phyloP scores from a whole-genome alignment of 208 protist genomes.

The Trypanosoma avium region DNA sequence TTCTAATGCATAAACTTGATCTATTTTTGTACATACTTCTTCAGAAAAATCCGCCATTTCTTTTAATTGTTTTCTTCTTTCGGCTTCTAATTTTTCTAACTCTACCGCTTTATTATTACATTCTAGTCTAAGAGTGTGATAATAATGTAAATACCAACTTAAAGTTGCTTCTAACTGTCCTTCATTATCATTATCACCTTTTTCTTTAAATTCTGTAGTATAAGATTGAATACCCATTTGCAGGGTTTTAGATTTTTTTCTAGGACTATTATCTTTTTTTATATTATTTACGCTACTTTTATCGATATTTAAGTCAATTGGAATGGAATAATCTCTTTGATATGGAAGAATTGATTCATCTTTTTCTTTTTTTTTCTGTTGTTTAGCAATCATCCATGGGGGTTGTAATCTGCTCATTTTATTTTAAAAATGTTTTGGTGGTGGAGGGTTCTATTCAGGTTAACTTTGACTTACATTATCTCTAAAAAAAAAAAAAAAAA shows the following conservation, averaged over 20 bases:
- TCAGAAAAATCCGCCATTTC: slow-evolving; percentile 13
- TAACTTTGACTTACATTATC: background rate
- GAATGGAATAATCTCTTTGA: background rate
- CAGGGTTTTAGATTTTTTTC: background rate
- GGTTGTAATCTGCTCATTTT: slow-evolving; percentile 3
- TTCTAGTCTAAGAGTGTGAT: background rate
- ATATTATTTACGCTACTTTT: background rate
- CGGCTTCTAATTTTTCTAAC: slow-evolving; percentile 8
- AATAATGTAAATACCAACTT: background rate
- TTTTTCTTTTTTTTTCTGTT: background rate
- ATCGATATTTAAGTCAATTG: background rate
- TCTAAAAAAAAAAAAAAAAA: background rate
- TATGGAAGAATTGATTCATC: too few species aligned
- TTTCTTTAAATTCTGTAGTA: background rate
- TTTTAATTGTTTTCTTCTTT: slow-evolving; percentile 1
- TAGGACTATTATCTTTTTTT: background rate
- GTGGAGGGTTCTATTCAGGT: too few species aligned
- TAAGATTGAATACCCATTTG: background rate
- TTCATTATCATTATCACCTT: background rate
- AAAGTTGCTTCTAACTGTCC: background rate
- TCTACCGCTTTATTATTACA: background rate
- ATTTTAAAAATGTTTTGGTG: background rate
- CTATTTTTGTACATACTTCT: slow-evolving; percentile 6
- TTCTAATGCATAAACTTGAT: slow-evolving; percentile 5
- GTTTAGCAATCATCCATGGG: slow-evolving; percentile 1